phyloP scores from a whole-genome alignment of 1,284 basidiomycete genomes.

The Coniferiporia weirii region DNA sequence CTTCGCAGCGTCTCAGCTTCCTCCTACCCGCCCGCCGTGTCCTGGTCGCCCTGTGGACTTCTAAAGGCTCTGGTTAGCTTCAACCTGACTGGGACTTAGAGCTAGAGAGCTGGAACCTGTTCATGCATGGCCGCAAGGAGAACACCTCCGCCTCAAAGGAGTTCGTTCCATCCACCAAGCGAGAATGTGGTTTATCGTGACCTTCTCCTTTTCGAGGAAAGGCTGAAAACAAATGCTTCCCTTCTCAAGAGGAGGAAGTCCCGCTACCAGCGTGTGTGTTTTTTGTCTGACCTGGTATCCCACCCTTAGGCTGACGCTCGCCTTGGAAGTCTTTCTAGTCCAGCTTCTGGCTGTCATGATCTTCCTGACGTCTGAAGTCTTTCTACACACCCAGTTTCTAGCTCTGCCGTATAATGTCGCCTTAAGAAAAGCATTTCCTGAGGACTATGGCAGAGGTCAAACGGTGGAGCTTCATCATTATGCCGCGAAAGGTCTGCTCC shows the following conservation, averaged over 20 bases:
- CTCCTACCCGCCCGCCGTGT: neutral
- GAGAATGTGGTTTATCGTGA: constrained; percentile 82
- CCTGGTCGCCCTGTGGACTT: neutral
- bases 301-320: constrained; percentile 1
- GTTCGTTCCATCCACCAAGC: constrained; percentile 55
- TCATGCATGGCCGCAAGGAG: constrained; percentile 30
- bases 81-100: neutral
- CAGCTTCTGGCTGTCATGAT: constrained; percentile 65
- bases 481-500: constrained; percentile 68
- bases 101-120: neutral
- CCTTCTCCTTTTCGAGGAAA: constrained; percentile 90
- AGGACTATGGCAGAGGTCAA: constrained; percentile 39
- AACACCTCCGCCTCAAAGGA: constrained; percentile 38
- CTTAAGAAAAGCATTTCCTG: constrained; percentile 45
- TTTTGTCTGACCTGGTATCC: constrained; percentile 4
- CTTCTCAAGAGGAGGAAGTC: constrained; percentile 76
- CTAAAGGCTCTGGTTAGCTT: neutral
- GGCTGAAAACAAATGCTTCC: constrained; percentile 89
- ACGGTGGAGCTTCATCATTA: constrained; percentile 59
- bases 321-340: constrained; percentile 62
- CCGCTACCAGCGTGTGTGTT: constrained; percentile 78
- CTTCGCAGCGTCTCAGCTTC: neutral
- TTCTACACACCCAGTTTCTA: constrained; percentile 63
- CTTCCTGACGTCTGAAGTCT: constrained; percentile 69
- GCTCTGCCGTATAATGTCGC: constrained; percentile 55